These are phyloP conservation scores for Phytophthora sansomeana DNA, from an alignment of 352 stramenopile species.

Conservation along the genomic window DNA sequence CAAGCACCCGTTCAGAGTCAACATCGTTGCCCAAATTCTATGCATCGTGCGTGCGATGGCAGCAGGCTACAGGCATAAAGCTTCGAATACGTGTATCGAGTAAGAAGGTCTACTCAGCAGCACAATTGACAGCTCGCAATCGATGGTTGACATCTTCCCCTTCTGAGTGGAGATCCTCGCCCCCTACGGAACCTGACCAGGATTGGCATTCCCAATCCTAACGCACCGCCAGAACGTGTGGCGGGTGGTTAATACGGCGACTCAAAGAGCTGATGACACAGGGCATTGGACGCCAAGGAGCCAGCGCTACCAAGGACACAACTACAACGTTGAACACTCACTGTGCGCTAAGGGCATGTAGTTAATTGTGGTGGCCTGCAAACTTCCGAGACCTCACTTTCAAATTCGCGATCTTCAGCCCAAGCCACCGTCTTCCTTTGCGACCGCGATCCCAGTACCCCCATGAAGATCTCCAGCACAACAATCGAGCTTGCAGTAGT, in stretches of 20 bases:
- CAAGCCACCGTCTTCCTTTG: neutral
- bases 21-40: too few relatives aligned
- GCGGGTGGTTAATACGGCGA: too few relatives aligned
- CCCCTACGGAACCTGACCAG: constrained; percentile 13
- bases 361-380: too few relatives aligned
- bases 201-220: constrained; percentile 13
- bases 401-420: constrained; percentile 7
- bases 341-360: neutral
- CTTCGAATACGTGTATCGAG: neutral
- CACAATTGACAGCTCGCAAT: constrained; percentile 7
- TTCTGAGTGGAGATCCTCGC: neutral
- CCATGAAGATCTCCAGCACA: constrained; percentile 16
- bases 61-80: neutral
- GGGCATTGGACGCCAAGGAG: neutral
- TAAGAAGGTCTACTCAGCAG: neutral
- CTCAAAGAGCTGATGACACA: too few relatives aligned
- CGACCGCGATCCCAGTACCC: neutral
- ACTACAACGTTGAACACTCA: constrained; percentile 11
- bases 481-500: constrained; percentile 8
- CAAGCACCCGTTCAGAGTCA: too few relatives aligned
- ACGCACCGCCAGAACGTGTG: constrained; percentile 5
- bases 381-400: constrained; percentile 18
- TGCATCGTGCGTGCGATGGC: too few relatives aligned
- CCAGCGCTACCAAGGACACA: too few relatives aligned
- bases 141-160: neutral